Base-by-base conservation (phyloP, 129 eudicot genomes). In the Flaveria bidentis region DNA sequence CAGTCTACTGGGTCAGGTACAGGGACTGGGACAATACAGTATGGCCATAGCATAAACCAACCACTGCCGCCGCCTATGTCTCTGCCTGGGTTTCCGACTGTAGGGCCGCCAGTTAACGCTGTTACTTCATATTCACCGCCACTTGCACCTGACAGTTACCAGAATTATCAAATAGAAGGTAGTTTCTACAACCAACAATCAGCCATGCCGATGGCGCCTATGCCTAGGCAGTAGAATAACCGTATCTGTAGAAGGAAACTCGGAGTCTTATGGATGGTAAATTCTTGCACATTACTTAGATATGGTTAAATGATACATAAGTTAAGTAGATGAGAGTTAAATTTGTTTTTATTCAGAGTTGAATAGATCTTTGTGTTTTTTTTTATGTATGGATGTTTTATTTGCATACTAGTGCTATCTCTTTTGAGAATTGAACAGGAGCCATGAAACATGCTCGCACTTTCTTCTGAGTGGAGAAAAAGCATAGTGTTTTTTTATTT, bases 181-280 rank as follows among this genome's bases (percentile, higher is more conserved):
- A 85, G 91, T 17, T 90, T 85, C 66, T 93, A 93, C 74, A 75
- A 83, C 67, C 92, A 87, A 49, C 85, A 87, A 23, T 76, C 96
- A 3, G 74, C 92, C 50, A 78, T 87, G 80, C 80, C 98, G 1
- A 89, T 86, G 96, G 83, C 98, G 61, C 96, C 96, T 5, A 73
- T 89, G 56, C 74, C 86, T 52, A 83, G 88, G 75, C 94, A 92
- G 86, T 87, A 88, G 73, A 56, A 23, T 6, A 13, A 39, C 52
- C 22, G 52, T 64, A 72, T 26, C 5, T 83, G 69, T 66, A n/a
- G 83, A 25, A 66, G 87, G 87, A 60, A 75, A 39, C 36, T 28
- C 58, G 33, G 33, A 26, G 20, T 67, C 41, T 58, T 51, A 28
- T 52, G 51, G 36, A 30, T 68, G 5, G 7, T 62, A 79, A 71